Evolutionary conservation across 805 yeast genomes (phyloP).

Genomic region (Zygosaccharomyces bisporus): DNA sequence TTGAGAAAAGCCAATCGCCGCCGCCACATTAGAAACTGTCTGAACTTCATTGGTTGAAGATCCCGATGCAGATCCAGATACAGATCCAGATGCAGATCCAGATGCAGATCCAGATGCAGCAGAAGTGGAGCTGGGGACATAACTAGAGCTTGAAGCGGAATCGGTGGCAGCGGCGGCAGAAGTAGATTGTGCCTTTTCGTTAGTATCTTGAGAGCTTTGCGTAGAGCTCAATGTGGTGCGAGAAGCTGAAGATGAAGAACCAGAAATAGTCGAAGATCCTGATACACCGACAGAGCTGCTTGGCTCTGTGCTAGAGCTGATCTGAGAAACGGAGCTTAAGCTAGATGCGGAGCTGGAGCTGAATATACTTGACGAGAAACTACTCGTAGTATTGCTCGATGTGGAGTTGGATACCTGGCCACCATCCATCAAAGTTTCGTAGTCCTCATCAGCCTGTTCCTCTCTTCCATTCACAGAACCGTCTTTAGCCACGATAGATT

Average conservation of each 20-base stretch:
- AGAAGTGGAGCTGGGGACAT: conserved; percentile 9
- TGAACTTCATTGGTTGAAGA: conserved; percentile 5
- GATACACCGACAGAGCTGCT: too few relatives aligned
- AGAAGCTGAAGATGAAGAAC: conserved; percentile 12
- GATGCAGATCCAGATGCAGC: conserved; percentile 6
- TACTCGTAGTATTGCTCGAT: conserved; percentile 11
- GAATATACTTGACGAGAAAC: conserved; percentile 13
- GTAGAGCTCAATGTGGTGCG: too few relatives aligned
- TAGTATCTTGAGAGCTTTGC: conserved; percentile 6
- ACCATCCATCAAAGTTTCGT: conserved; percentile 31
- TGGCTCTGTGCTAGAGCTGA: too few relatives aligned
- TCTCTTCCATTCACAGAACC: conserved; percentile 63
- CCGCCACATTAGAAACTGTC: conserved; percentile 3
- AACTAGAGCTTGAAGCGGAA: conserved; percentile 13
- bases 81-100: conserved; percentile 9
- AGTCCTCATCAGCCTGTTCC: conserved; percentile 43
- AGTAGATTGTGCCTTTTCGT: conserved; percentile 6
- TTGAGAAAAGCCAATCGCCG: background rate
- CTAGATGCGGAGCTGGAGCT: conserved; percentile 10
- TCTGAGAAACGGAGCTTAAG: conserved; percentile 12
- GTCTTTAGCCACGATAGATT: conserved; percentile 52
- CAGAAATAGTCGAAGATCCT: conserved; percentile 9
- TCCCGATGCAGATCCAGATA: conserved; percentile 2
- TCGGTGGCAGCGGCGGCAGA: conserved; percentile 14
- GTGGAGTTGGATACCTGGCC: conserved; percentile 18